These are phyloP conservation scores for Dispira parvispora DNA, from an alignment of 192 early-diverging fungal genomes.

Conservation along the genomic window DNA sequence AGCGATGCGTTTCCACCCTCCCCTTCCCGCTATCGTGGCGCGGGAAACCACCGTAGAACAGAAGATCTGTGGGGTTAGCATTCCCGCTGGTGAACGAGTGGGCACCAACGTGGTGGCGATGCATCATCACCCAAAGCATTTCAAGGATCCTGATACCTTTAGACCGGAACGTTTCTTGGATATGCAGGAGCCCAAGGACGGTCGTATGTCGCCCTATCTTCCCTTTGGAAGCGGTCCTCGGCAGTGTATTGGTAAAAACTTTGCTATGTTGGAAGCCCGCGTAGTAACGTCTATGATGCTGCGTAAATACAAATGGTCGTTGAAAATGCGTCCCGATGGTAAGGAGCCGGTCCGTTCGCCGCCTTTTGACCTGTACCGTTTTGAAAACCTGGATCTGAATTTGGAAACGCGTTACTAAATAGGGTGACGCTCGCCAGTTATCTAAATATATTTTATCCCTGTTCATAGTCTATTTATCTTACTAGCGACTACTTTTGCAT, in stretches of 20 bases:
- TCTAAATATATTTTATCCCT: too few species aligned
- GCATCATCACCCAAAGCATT: slow-evolving; percentile 27
- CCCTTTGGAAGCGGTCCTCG: slow-evolving; percentile 43
- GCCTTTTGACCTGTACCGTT: slow-evolving; percentile 1
- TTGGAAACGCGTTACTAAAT: not conserved
- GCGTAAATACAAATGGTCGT: slow-evolving; percentile 25
- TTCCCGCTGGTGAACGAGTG: slow-evolving; percentile 22
- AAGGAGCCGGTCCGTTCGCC: not conserved
- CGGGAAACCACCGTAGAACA: slow-evolving; percentile 22
- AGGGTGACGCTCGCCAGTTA: not conserved
- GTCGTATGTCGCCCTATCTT: slow-evolving; percentile 20
- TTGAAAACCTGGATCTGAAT: not conserved
- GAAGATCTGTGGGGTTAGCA: slow-evolving; percentile 22
- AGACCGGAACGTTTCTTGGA: slow-evolving; percentile 30
- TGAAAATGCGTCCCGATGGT: slow-evolving; percentile 5
- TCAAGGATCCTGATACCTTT: slow-evolving; percentile 24
- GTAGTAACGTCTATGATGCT: slow-evolving; percentile 34
- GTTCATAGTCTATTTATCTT: too few species aligned
- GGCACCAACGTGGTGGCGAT: slow-evolving; percentile 21
- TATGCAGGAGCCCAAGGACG: slow-evolving; percentile 14
- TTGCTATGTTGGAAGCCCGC: slow-evolving; percentile 36
- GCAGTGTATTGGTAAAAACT: slow-evolving; percentile 46
- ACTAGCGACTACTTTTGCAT: too few species aligned
- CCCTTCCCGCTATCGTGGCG: slow-evolving; percentile 25
- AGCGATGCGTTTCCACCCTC: slow-evolving; percentile 26